Base-by-base conservation (phyloP, 1,284 basidiomycete genomes). In the Cryptococcus hybrid region DNA sequence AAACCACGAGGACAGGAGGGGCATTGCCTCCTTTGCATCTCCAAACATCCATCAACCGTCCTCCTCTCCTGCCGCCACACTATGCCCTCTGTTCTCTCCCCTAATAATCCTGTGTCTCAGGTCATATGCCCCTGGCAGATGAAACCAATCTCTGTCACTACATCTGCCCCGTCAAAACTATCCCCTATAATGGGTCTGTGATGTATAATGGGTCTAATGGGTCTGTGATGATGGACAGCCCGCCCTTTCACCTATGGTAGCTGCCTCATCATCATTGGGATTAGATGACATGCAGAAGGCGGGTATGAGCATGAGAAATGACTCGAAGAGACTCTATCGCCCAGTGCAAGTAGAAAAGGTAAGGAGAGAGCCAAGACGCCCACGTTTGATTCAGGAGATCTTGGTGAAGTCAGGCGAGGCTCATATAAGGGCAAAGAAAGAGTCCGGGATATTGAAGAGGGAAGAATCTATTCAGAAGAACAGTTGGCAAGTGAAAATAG, bases 81-180 rank as follows among this genome's bases (percentile, higher is more conserved):
- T 54, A 67, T 71, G 69, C 69, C 70, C 12, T 54, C 68, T 15
- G 57, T 70, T 7, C 59, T 67, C 30, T 56, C 63, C 36, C 57
- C 62, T 5, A 51, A 55, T 5, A n/a, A 50, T 36, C 53, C 47
- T 35, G 44, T 42, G 35, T 39, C 43, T n/a, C 12, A 58, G 64
- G 54, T 56, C 62, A 12, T 76, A 76, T 54, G 65, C 70, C 13
- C 2, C 59, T 76, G 6, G 61, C 69, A 7, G 74, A 74, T 58
- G 71, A 72, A 52, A 57, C 63, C 36, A 69, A 68, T 46, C 69
- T 63, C 68, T 2, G 70, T 68, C 45, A 66, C 65, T n/a, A 62
- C 67, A 35, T 50, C 58, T 47, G 64, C 67, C 66, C 66, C 2
- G 56, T 59, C 2, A 63, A 67, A 0, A 60, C 62, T 1, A 64